Percentiles rank a stretch among this genome's conserved stretches.
These are phyloP conservation scores for Pseudomonodictys pantanalensis DNA, from an alignment of 495 filamentous ascomycete species.

Conservation along the genomic window DNA sequence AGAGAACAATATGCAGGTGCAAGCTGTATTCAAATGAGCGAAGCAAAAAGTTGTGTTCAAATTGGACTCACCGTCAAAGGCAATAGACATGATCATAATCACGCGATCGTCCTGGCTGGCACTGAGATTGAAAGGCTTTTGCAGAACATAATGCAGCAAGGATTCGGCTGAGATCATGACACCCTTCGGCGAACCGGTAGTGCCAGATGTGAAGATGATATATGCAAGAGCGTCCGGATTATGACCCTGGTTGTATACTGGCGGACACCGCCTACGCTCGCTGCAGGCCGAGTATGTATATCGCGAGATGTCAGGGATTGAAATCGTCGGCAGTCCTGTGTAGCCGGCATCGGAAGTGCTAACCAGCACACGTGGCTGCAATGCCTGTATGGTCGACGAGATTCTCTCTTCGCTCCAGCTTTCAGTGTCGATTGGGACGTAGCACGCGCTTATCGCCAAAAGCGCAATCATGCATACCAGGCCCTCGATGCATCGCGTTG, in stretches of 20 bases:
- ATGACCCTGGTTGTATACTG: too few species aligned
- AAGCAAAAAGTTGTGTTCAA: not conserved
- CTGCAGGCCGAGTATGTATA: too few species aligned
- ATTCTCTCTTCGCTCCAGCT: slow-evolving; percentile 32
- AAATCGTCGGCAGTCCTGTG: too few species aligned
- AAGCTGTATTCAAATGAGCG: not conserved
- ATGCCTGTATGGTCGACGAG: slow-evolving; percentile 8
- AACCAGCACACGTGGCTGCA: not conserved
- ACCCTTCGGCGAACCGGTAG: slow-evolving; percentile 25
- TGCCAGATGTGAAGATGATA: slow-evolving; percentile 31
- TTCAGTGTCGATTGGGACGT: slow-evolving; percentile 35
- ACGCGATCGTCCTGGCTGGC: not conserved
- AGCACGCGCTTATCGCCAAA: slow-evolving; percentile 32
- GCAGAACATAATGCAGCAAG: slow-evolving; percentile 41
- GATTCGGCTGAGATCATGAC: slow-evolving; percentile 39
- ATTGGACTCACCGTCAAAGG: slow-evolving; percentile 20
- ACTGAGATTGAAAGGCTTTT: slow-evolving; percentile 15
- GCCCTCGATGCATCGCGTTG: slow-evolving; percentile 20
- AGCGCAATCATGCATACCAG: slow-evolving; percentile 26
- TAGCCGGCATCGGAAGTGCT: not conserved
- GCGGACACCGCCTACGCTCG: too few species aligned
- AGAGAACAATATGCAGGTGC: slow-evolving; percentile 13
- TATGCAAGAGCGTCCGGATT: too few species aligned
- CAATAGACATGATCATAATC: slow-evolving; percentile 17
- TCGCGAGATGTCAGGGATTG: too few species aligned